A percentile compares a stretch with the other conserved stretches of the same genome.
phyloP scores from a whole-genome alignment of 805 yeast species.

The Kodamaea restingae region DNA sequence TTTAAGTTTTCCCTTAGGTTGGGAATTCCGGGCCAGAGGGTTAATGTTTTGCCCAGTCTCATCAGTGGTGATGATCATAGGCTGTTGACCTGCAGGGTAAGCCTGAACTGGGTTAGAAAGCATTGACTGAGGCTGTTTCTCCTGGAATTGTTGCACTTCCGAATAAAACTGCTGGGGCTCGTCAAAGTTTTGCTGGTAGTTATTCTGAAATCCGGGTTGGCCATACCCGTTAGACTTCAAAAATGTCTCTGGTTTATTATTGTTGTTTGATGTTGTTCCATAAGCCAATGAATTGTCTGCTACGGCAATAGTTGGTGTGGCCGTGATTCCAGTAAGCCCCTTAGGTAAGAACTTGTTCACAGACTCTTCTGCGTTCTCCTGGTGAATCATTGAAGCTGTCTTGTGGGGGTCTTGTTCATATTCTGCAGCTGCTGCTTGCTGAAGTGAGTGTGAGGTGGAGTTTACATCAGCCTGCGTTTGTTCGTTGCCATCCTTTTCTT shows the following conservation, averaged over 20 bases:
- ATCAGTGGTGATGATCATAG: slow-evolving; percentile 38
- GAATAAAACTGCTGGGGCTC: slow-evolving; percentile 7
- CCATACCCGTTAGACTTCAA: slow-evolving; percentile 15
- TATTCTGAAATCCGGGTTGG: slow-evolving; percentile 5
- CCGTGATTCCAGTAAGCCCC: slow-evolving; percentile 34
- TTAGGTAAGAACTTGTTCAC: slow-evolving; percentile 31
- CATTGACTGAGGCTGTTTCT: slow-evolving; percentile 5
- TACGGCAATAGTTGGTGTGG: slow-evolving; percentile 62
- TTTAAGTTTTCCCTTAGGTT: slow-evolving; percentile 77
- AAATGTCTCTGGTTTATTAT: slow-evolving; percentile 19
- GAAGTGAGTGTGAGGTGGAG: slow-evolving; percentile 8
- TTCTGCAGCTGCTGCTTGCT: not conserved
- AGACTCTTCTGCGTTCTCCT: slow-evolving; percentile 5
- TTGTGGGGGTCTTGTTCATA: slow-evolving; percentile 1
- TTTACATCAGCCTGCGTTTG: slow-evolving; percentile 12
- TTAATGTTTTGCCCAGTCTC: slow-evolving; percentile 34
- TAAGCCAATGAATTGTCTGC: slow-evolving; percentile 59
- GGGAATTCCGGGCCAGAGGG: slow-evolving; percentile 25
- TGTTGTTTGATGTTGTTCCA: slow-evolving; percentile 51
- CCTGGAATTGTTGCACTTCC: slow-evolving; percentile 12
- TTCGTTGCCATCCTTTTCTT: slow-evolving; percentile 15
- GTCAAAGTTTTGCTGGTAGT: slow-evolving; percentile 8
- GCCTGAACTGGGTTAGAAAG: slow-evolving; percentile 10
- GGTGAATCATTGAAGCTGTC: slow-evolving; percentile 1
- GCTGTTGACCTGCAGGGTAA: slow-evolving; percentile 15